Base-by-base conservation (phyloP, 345 rosid species). In the Ceriops tagal region DNA sequence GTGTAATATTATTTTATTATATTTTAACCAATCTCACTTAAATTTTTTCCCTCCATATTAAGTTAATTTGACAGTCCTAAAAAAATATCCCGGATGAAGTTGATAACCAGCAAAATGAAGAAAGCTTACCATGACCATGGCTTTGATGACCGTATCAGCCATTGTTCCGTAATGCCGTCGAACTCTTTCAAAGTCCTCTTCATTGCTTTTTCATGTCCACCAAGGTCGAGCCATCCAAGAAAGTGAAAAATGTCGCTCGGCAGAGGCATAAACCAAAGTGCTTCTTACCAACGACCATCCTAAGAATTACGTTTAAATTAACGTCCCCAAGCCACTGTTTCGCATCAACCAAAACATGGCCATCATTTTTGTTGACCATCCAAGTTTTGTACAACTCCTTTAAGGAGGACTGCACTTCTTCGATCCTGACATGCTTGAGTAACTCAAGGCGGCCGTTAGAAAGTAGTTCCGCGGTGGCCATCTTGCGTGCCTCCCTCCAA, bases 401-500 rank as follows among this genome's bases (percentile, higher is more conserved):
- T 0, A 78, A 16, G 20, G 72, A 32, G 18, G 31, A 35, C 2
- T 72, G 72, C 4, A 73, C 72, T 70, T 85, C 87, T 11, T 60
- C 11, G 2, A 39, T 47, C 59, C 79, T 68, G 35, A 71, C 46
- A 22, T 68, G 47, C 66, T 61, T 70, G n/a, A 66, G 73, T 3
- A 46, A 66, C 55, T 83, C 84, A 6, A 82, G 58, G 20, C 76
- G 73, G 31, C 70, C 62, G 49, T 70, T 67, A 0, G 86, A 81
- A 1, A 86, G 75, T 1, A 81, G 57, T 66, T 81, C 79, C 0
- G 49, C 22, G 6, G 20, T 39, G 1, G 75, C 24, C 7, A 82
- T 71, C 28, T 85, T 85, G 21, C 87, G 72, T 70, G 78, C 63
- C 27, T 83, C 81, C 16, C 85, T 80, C 89, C 89, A 85, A 67